Conservation (phyloP, 192 early-diverging fungal genomes). For the Podila verticillata region DNA sequence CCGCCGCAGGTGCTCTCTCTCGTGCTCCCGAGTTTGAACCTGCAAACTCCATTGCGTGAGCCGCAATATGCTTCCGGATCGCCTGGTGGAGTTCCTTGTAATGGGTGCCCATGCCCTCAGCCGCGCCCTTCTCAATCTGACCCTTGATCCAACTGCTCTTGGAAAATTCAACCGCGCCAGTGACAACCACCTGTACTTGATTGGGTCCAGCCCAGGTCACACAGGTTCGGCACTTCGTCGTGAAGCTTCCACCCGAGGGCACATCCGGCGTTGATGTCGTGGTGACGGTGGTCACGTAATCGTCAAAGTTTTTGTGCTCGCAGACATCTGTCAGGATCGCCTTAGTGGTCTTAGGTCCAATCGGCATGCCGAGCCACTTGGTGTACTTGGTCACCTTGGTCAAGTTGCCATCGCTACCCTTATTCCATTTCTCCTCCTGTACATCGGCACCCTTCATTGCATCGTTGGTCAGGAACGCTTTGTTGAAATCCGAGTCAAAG, state of each 20-base stretch:
- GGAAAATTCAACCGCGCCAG: conserved; percentile 59
- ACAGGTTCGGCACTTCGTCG: conserved; percentile 61
- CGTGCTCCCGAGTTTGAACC: neutral
- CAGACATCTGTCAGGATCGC: conserved; percentile 58
- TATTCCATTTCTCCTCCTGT: conserved; percentile 35
- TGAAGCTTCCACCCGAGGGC: conserved; percentile 61
- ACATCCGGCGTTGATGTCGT: conserved; percentile 67
- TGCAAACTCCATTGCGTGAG: conserved; percentile 52
- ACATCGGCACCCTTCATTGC: conserved; percentile 48
- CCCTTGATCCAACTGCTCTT: conserved; percentile 63
- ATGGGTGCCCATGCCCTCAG: conserved; percentile 57
- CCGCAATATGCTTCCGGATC: conserved; percentile 52
- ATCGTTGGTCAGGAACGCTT: conserved; percentile 32
- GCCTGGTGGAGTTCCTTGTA: conserved; percentile 53
- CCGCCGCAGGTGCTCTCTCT: neutral
- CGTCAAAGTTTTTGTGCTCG: conserved; percentile 52
- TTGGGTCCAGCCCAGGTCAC: conserved; percentile 58
- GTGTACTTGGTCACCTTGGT: conserved; percentile 31
- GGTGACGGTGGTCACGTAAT: conserved; percentile 55
- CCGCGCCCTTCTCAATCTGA: conserved; percentile 62
- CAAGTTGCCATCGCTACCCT: conserved; percentile 4
- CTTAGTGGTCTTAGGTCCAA: conserved; percentile 53
- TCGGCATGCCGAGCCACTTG: conserved; percentile 40
- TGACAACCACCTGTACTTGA: conserved; percentile 54
- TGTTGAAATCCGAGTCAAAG: conserved; percentile 46